Evolutionary conservation across 139 green algal genomes (phyloP).

Genomic region (Gonium pectorale): DNA sequence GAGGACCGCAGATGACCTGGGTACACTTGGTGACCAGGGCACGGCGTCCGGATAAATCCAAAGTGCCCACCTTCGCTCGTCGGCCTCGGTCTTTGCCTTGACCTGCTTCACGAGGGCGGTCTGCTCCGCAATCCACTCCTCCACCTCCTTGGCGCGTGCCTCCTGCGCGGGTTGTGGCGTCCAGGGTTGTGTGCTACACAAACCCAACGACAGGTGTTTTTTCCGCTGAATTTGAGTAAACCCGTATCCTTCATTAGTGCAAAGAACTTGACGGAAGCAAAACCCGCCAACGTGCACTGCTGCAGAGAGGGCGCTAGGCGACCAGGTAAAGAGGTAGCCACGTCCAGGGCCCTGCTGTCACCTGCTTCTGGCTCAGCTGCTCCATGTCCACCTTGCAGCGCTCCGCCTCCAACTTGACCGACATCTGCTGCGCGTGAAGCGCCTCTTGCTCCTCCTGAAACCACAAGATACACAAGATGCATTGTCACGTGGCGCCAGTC

Average conservation of each 20-base stretch:
- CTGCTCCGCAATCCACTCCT: constrained; percentile 40
- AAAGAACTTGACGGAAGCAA: too few species aligned
- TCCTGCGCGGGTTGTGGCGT: not conserved
- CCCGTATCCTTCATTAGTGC: too few species aligned
- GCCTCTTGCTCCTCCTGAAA: constrained; percentile 7
- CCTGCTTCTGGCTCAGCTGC: constrained; percentile 31
- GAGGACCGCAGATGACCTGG: too few species aligned
- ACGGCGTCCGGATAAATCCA: too few species aligned
- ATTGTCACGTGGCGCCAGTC: too few species aligned
- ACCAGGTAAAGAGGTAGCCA: not conserved
- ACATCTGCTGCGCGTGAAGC: constrained; percentile 16
- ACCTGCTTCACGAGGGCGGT: not conserved
- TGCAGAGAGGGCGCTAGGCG: not conserved
- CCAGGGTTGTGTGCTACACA: too few species aligned
- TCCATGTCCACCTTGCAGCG: constrained; percentile 9
- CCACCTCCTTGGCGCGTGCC: constrained; percentile 16
- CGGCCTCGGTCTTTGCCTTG: not conserved
- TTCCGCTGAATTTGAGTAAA: too few species aligned
- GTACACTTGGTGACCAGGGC: too few species aligned
- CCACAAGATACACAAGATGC: too few species aligned
- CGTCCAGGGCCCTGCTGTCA: not conserved
- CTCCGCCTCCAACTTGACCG: not conserved
- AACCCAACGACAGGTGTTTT: too few species aligned
- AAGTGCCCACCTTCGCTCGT: constrained; percentile 15
- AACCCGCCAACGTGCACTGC: too few species aligned